Base-by-base conservation (phyloP, 2,329 filamentous ascomycete genomes). In the Trichophyton simii region DNA sequence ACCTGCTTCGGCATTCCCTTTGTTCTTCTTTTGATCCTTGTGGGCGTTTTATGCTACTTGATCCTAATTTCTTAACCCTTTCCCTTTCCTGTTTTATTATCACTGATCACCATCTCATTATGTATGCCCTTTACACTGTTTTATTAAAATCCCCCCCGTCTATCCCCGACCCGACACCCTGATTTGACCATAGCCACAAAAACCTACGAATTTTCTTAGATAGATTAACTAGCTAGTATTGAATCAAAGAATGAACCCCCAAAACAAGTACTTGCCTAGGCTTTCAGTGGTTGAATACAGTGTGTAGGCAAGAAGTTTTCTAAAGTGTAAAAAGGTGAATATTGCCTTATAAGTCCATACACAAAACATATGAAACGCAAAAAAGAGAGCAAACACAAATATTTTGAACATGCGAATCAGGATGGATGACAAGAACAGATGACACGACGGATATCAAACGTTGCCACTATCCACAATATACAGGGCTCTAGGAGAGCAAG, bases 401-500 rank as follows among this genome's bases (percentile, higher is more conserved):
- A 58, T 41, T 58, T 41, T 58, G 36, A 58, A 58, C 55, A 28
- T 20, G 34, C n/a, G 25, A 58, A 42, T 42, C 20, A 42, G 34
- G 34, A 31, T 42, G 55, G 55, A 44, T 55, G 52, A 55, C 28
- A 28, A 55, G 18, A 55, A 52, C 11, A 52, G 50, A 20, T 36
- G 31, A 55, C 52, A 38, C 52, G 5, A 58, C 9, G 55, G 34
- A 7, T 44, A 44, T 58, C 34, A 25, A 41, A 36, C 15, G 55
- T 44, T 44, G 41, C 36, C 34, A 44, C 18, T 15, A 58, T 42
- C 20, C 55, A 25, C 55, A 58, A 58, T 58, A 58, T 58, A 58
- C 55, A 58, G 55, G 36, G 55, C 55, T 42, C 55, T 8, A 55
- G 34, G 36, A 58, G 55, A 58, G 55, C 55, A 58, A 55, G 34